Evolutionary conservation across 192 early-diverging fungal genomes (phyloP).

Genomic region (Coemansia brasiliensis): DNA sequence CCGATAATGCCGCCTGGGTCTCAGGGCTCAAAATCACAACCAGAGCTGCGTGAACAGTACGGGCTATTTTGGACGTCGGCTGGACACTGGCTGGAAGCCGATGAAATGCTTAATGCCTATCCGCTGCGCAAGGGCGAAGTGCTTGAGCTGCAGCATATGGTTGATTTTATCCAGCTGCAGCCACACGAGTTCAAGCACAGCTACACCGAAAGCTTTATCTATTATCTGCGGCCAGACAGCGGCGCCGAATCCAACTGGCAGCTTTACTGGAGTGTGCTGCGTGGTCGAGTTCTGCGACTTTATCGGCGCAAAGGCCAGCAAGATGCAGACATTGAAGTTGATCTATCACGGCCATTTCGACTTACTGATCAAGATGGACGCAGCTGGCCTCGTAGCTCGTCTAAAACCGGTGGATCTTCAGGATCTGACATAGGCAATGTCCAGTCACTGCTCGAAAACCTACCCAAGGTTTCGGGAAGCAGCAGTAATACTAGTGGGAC

Average conservation of each 20-base stretch:
- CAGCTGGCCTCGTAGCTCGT: constrained; percentile 37
- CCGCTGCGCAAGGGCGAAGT: constrained; percentile 52
- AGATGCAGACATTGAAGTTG: constrained; percentile 32
- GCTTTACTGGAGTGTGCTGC: constrained; percentile 51
- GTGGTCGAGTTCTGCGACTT: constrained; percentile 35
- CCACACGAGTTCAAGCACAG: constrained; percentile 52
- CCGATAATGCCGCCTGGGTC: constrained; percentile 18
- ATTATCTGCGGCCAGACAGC: constrained; percentile 35
- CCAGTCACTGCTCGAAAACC: constrained; percentile 19
- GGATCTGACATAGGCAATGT: constrained; percentile 14
- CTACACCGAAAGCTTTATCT: constrained; percentile 53
- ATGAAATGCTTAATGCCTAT: constrained; percentile 54
- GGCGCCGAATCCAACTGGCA: constrained; percentile 28
- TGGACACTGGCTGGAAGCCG: constrained; percentile 56
- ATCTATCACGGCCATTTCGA: constrained; percentile 38
- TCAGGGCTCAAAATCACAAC: constrained; percentile 10
- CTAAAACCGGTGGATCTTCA: constrained; percentile 10
- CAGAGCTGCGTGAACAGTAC: constrained; percentile 54
- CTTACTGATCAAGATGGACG: constrained; percentile 44
- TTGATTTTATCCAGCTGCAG: constrained; percentile 54
- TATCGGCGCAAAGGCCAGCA: constrained; percentile 38
- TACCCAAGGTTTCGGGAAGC: constrained; percentile 7
- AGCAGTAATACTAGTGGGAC: constrained; percentile 1
- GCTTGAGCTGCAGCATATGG: constrained; percentile 54
- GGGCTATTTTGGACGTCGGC: constrained; percentile 58